Conservation (phyloP, 768 basidiomycete genomes). For the Polyporus arcularius region DNA sequence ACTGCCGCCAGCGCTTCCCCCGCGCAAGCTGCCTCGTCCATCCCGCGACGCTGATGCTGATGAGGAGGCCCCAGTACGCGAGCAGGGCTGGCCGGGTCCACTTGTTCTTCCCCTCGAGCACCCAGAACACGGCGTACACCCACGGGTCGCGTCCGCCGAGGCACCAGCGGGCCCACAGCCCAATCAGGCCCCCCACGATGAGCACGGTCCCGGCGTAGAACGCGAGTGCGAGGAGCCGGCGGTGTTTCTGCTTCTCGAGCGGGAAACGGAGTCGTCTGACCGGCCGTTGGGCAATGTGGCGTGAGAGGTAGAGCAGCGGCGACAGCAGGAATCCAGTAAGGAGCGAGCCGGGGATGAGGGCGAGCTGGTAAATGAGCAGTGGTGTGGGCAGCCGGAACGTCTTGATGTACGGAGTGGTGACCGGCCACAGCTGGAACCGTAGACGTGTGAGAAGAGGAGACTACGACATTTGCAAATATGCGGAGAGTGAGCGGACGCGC, state of each 20-base stretch:
- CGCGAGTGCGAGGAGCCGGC: conserved; percentile 78
- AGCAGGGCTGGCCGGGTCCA: conserved; percentile 83
- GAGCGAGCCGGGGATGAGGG: conserved; percentile 89
- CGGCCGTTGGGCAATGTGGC: conserved; percentile 88
- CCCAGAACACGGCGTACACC: conserved; percentile 79
- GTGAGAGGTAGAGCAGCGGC: conserved; percentile 87
- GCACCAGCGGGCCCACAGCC: conserved; percentile 91
- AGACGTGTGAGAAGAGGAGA: not conserved
- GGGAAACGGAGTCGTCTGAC: conserved; percentile 79
- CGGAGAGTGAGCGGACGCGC: conserved; percentile 28
- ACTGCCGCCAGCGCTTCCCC: conserved; percentile 64
- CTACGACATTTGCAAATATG: not conserved
- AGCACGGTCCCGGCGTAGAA: conserved; percentile 79
- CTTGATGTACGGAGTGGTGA: conserved; percentile 80
- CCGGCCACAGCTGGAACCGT: conserved; percentile 66
- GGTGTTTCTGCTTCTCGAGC: conserved; percentile 78
- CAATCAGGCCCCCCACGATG: conserved; percentile 81
- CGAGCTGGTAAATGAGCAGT: conserved; percentile 86
- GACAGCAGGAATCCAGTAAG: conserved; percentile 94
- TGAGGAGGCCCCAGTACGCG: conserved; percentile 82
- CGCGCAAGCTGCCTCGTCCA: conserved; percentile 92
- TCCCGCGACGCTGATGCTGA: conserved; percentile 84
- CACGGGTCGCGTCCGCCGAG: conserved; percentile 82
- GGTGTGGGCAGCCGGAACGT: conserved; percentile 94
- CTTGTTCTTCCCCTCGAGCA: conserved; percentile 70